Evolutionary conservation across 371 early-diverging fungal genomes (phyloP).

Genomic region (Mortierella sp.): DNA sequence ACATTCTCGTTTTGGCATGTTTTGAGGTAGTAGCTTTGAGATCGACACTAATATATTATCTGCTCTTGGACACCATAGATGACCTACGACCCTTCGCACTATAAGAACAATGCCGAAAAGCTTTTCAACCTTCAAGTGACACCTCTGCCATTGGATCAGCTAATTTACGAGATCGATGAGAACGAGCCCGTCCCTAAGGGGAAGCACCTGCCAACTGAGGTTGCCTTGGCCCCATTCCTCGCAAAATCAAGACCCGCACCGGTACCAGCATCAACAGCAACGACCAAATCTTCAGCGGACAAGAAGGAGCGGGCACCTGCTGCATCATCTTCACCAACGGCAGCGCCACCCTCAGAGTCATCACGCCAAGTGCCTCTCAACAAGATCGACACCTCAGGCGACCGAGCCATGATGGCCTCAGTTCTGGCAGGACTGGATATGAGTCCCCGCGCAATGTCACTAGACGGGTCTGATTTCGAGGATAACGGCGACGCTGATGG

Average conservation of each 20-base stretch:
- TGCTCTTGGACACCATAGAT: constrained; percentile 51
- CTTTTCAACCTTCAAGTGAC: constrained; percentile 62
- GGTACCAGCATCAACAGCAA: not conserved
- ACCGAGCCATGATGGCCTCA: constrained; percentile 52
- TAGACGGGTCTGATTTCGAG: constrained; percentile 47
- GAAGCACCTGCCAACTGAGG: constrained; percentile 45
- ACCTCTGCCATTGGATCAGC: constrained; percentile 41
- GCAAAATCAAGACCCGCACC: constrained; percentile 6
- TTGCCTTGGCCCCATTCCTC: constrained; percentile 40
- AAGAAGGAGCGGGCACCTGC: not conserved
- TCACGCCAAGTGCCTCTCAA: not conserved
- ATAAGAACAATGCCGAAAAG: constrained; percentile 79
- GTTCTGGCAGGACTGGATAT: constrained; percentile 50
- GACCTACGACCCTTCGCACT: constrained; percentile 79
- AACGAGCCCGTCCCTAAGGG: constrained; percentile 49
- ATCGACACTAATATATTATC: not conserved
- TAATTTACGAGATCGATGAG: constrained; percentile 50
- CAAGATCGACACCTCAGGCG: constrained; percentile 22
- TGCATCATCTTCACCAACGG: not conserved
- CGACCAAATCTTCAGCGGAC: not conserved
- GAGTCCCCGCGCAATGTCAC: constrained; percentile 40
- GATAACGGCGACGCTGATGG: constrained; percentile 25
- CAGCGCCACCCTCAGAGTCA: not conserved
- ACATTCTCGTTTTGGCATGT: not conserved
- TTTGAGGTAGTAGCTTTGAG: not conserved